These are phyloP conservation scores for Blakeslea trispora DNA, from an alignment of 371 early-diverging fungal genomes.

Conservation along the genomic window DNA sequence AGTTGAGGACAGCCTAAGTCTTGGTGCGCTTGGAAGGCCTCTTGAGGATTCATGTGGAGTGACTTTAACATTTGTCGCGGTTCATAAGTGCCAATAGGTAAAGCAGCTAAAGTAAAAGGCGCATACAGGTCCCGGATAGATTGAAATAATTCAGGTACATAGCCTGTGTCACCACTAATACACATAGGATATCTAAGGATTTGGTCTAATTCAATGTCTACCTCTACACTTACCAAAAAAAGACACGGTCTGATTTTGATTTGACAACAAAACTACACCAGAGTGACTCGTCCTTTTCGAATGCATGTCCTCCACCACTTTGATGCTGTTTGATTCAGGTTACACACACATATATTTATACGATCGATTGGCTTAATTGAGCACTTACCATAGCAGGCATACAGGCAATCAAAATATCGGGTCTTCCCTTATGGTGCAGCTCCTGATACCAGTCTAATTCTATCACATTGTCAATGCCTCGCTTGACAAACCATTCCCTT, in stretches of 20 bases:
- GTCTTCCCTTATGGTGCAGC: conserved; percentile 41
- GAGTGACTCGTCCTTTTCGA: conserved; percentile 55
- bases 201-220: not conserved
- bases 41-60: conserved; percentile 58
- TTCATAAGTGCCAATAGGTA: conserved; percentile 63
- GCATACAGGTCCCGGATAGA: conserved; percentile 55
- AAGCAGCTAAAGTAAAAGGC: conserved; percentile 55
- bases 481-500: conserved; percentile 51
- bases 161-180: conserved; percentile 61
- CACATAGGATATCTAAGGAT: not conserved
- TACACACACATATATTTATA: not conserved
- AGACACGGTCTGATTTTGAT: conserved; percentile 41
- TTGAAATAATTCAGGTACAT: conserved; percentile 57
- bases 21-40: conserved; percentile 55
- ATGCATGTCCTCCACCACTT: conserved; percentile 42
- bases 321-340: conserved; percentile 41
- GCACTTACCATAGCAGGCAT: conserved; percentile 52
- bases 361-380: not conserved
- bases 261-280: conserved; percentile 64
- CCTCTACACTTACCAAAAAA: conserved; percentile 50
- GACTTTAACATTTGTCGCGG: conserved; percentile 50
- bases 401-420: conserved; percentile 51
- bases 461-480: conserved; percentile 58
- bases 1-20: conserved; percentile 44
- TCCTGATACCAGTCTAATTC: conserved; percentile 75